These are phyloP conservation scores for Drechmeria coniospora DNA, from an alignment of 2,329 filamentous ascomycete species.

Conservation along the genomic window DNA sequence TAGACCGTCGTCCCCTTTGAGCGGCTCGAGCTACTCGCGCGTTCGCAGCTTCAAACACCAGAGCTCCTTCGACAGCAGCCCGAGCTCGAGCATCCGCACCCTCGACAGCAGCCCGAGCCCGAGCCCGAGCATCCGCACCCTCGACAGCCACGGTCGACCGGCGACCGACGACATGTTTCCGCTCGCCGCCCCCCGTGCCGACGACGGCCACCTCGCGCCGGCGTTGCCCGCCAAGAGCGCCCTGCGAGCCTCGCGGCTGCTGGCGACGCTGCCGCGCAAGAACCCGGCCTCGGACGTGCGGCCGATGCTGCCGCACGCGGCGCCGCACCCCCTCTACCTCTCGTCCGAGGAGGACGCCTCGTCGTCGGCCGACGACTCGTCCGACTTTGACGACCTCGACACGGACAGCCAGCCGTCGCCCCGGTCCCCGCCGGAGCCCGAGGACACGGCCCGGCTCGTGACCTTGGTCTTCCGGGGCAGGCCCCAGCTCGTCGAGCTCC, in stretches of 20 bases:
- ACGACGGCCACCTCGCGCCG: slow-evolving; percentile 16
- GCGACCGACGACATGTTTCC: slow-evolving; percentile 14
- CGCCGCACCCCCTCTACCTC: slow-evolving; percentile 45
- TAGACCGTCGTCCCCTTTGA: too few species aligned
- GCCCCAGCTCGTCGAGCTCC: slow-evolving; percentile 40
- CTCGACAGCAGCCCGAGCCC: too few species aligned
- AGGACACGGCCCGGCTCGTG: slow-evolving; percentile 42
- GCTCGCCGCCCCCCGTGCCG: slow-evolving; percentile 8
- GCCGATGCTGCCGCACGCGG: slow-evolving; percentile 20
- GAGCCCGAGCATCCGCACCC: too few species aligned
- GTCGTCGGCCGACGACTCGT: slow-evolving; percentile 44
- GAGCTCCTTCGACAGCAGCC: too few species aligned
- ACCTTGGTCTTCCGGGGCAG: slow-evolving; percentile 45
- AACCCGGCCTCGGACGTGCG: slow-evolving; percentile 13
- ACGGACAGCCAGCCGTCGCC: slow-evolving; percentile 22
- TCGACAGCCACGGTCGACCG: too few species aligned
- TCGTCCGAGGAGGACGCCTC: slow-evolving; percentile 52
- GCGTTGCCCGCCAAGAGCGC: slow-evolving; percentile 35
- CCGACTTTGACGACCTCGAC: slow-evolving; percentile 34
- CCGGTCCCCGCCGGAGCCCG: slow-evolving; percentile 18
- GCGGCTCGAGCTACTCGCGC: too few species aligned
- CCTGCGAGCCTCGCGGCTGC: slow-evolving; percentile 28
- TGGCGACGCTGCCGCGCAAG: slow-evolving; percentile 18
- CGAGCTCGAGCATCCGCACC: too few species aligned
- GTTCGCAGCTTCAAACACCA: too few species aligned